Base-by-base conservation (phyloP, 306 rosid species). In the Ormosia emarginata region DNA sequence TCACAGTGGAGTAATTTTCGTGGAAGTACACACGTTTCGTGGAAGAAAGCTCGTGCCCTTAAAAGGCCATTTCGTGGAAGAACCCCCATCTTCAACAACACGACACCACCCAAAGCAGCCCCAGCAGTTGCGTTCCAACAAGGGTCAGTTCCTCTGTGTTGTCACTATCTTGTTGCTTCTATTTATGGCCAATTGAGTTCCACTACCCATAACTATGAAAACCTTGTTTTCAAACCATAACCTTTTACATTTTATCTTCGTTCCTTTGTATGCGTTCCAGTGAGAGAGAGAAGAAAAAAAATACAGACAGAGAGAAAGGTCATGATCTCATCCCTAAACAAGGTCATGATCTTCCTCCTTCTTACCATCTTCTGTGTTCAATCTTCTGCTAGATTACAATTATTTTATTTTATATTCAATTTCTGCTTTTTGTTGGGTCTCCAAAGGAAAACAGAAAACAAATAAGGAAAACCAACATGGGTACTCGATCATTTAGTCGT, bases 321-420 rank as follows among this genome's bases (percentile, higher is more conserved):
- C 90, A 75, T 86, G 94, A 86, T 93, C 92, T 83, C 68, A 83
- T 85, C 52, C 83, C 83, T 8, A 44, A 71, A 76, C 85, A 80
- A 50, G 95, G 90, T 93, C 96, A 84, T 78, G 94, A 87, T 91
- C 96, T 90, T 90, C 86, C 86, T 68, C 80, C 78, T 80, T 83
- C 43, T 70, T 80, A 11, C 79, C 67, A 79, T 33, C 84, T 80
- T 77, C 74, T 78, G 46, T 73, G 69, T 74, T 50, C 39, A 1
- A 73, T 76, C 65, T 41, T 41, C 72, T 12, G 15, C 80, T 17
- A 74, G 79, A 78, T 73, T 44, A 15, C 58, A 32, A 6, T 15
- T 24, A 24, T 24, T 24, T 24, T 24, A 24, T 24, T 24, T 61
- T 24, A 24, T 24, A 43, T 39, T 52, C 29, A 36, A 67, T 67